Conservation (phyloP, 2,329 filamentous ascomycete genomes). For the Xylariales sp. region DNA sequence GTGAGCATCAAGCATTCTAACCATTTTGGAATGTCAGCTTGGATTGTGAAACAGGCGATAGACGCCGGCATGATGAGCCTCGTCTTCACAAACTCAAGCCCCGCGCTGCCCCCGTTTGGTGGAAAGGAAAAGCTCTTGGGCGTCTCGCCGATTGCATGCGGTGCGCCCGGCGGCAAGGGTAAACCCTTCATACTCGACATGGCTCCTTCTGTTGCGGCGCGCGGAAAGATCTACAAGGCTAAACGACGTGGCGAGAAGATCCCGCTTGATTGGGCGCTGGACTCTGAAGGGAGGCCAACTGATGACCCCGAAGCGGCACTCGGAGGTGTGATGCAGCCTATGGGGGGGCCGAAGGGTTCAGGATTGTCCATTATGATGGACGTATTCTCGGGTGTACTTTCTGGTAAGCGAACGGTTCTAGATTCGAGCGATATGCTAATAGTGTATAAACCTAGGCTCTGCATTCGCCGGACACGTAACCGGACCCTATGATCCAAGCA, state of each 20-base stretch:
- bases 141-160: constrained; percentile 79
- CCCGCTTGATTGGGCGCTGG: constrained; percentile 79
- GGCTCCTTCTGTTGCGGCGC: constrained; percentile 75
- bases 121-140: constrained; percentile 76
- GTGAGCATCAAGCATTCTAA: constrained; percentile 81
- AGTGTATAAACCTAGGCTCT: constrained; percentile 60
- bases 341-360: constrained; percentile 86
- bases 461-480: constrained; percentile 84
- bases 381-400: constrained; percentile 83
- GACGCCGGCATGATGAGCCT: constrained; percentile 77
- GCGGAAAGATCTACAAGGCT: constrained; percentile 81
- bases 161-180: constrained; percentile 71
- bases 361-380: constrained; percentile 88
- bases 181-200: constrained; percentile 80
- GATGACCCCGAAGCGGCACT: constrained; percentile 78
- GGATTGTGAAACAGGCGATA: constrained; percentile 81
- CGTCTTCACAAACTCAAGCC: constrained; percentile 78
- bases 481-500: constrained; percentile 78
- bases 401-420: constrained; percentile 48
- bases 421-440: constrained; percentile 4
- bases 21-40: constrained; percentile 86
- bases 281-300: constrained; percentile 74
- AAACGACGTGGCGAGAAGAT: constrained; percentile 75
- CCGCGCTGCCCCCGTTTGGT: constrained; percentile 78
- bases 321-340: constrained; percentile 83